Base-by-base conservation (phyloP, 176 grass and related monocot species). In the Avena insularis region DNA sequence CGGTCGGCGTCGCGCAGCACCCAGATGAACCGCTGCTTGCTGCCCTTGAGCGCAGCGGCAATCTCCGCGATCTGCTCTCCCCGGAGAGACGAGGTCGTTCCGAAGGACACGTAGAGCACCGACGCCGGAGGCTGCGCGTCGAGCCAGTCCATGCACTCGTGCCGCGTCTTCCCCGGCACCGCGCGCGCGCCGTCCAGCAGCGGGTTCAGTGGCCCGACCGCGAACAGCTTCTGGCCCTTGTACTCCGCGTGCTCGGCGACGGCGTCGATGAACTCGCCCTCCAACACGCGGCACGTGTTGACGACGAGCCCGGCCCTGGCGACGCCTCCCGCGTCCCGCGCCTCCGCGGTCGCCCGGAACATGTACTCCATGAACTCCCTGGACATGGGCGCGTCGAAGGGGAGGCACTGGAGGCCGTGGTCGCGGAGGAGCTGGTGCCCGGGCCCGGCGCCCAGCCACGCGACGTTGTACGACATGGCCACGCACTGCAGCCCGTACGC, bases 11-110 rank as follows among this genome's bases (percentile, higher is more conserved):
- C 90, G 2, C 90, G 85, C 53, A 95, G 62, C 67, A 87, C 95
- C 95, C 91, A 97, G 68, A 97, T 40, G 78, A 97, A 97, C 65
- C 67, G 21, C 27, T 82, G 79, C 13, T 87, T 78, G 82, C 92
- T 93, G 14, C 72, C 77, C 6, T 62, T 20, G 12, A 94, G 75
- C 27, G 90, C 88, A 6, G 86, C 82, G 29, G 29, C 64, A 2
- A 67, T 67, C 64, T 67, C 64, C 6, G 64, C 13, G 64, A 67
- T 16, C 64, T 67, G 29, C 14, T 67, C 64, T 36, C 0, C 64
- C 14, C 29, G 64, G 29, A 67, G 0, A 17, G 64, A 67, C 29
- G 29, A 67, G 13, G 64, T 67, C 5, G 64, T 67, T 8, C 64
- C 64, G 64, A 67, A 67, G 64, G 64, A 35, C 29, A 67, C 64